A percentile compares a stretch with the other conserved stretches of the same genome.
Evolutionary conservation across 1,284 basidiomycete species (phyloP).

Genomic region (Meripilus lineatus): DNA sequence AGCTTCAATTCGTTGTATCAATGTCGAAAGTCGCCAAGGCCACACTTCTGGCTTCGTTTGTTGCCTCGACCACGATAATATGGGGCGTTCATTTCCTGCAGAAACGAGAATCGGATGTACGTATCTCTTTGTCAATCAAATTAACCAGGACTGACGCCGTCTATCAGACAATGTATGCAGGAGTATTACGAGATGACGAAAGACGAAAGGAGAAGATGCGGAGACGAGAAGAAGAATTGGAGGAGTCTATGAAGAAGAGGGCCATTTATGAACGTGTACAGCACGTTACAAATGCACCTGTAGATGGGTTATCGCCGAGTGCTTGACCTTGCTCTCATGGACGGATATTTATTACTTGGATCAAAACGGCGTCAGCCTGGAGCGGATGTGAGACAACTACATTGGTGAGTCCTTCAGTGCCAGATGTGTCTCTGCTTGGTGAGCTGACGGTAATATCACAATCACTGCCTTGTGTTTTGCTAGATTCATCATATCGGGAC

Average conservation of each 20-base stretch:
- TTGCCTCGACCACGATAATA: conserved; percentile 69
- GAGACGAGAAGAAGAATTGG: conserved; percentile 62
- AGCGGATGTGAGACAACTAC: too few species aligned
- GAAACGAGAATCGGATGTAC: conserved; percentile 78
- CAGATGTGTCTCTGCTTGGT: too few species aligned
- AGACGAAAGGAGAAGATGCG: conserved; percentile 69
- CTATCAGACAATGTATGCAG: conserved; percentile 84
- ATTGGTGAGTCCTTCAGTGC: too few species aligned
- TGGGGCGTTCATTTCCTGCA: conserved; percentile 94
- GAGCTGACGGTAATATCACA: too few species aligned
- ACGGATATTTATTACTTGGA: too few species aligned
- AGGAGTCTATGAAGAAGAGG: conserved; percentile 59
- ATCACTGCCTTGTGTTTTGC: too few species aligned
- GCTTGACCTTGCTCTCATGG: too few species aligned
- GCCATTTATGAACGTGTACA: conserved; percentile 68
- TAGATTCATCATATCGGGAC: too few species aligned
- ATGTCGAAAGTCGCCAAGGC: conserved; percentile 79
- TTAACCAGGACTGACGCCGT: conserved; percentile 1
- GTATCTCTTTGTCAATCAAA: conserved; percentile 10
- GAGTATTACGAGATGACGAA: conserved; percentile 84
- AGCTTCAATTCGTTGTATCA: too few species aligned
- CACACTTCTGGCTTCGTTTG: conserved; percentile 68
- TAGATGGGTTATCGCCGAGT: too few species aligned
- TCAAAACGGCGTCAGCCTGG: too few species aligned
- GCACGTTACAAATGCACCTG: too few species aligned